Evolutionary conservation across 352 stramenopile species (phyloP).

Genomic region (Globisporangium sylvaticum): DNA sequence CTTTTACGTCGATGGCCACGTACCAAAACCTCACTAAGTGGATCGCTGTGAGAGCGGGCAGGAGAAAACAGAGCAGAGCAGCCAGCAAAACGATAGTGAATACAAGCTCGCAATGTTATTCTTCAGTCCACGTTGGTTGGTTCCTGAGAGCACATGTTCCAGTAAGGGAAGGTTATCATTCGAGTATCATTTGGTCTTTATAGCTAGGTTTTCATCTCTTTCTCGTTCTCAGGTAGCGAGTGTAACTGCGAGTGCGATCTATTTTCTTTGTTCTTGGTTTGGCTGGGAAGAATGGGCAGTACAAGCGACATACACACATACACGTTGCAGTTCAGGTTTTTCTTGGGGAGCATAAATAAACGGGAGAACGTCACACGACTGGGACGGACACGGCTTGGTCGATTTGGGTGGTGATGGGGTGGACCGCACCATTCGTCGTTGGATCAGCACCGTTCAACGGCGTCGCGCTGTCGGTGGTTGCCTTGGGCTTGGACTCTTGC

Average conservation of each 20-base stretch:
- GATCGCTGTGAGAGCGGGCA: background rate
- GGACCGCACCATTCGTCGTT: background rate
- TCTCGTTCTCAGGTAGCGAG: background rate
- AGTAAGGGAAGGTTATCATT: background rate
- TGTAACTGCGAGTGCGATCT: background rate
- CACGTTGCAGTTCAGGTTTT: background rate
- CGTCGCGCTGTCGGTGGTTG: background rate
- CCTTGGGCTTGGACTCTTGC: background rate
- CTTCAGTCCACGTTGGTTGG: background rate
- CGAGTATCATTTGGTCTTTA: slow-evolving; percentile 1
- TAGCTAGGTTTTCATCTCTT: background rate
- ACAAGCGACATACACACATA: background rate
- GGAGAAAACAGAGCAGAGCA: background rate
- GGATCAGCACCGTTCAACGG: background rate
- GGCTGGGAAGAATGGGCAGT: background rate
- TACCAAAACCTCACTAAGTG: slow-evolving; percentile 93
- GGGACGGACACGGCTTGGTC: slow-evolving; percentile 2
- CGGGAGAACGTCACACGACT: slow-evolving; percentile 1
- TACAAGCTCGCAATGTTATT: background rate
- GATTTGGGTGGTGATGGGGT: background rate
- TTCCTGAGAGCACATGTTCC: background rate
- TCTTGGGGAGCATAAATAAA: slow-evolving; percentile 12
- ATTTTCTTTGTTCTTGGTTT: background rate
- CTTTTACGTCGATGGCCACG: slow-evolving; percentile 99
- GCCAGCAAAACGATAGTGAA: background rate